phyloP scores from a whole-genome alignment of 768 basidiomycete genomes.

The Hypholoma fasciculare region DNA sequence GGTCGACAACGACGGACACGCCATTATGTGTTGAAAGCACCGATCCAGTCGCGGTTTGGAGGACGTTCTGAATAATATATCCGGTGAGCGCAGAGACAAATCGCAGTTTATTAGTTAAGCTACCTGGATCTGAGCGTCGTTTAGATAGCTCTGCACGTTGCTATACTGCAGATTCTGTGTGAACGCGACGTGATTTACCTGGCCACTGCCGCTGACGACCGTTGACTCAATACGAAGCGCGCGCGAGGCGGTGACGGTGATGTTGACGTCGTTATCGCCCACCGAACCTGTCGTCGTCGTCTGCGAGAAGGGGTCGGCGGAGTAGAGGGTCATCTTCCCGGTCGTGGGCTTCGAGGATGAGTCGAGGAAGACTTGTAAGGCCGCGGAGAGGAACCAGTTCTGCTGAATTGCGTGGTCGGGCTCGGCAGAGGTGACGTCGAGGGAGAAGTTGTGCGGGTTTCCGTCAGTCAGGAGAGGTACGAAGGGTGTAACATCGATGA shows the following conservation, averaged over 20 bases:
- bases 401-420: constrained; percentile 60
- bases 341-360: constrained; percentile 62
- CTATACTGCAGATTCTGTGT: constrained; percentile 60
- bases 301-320: constrained; percentile 56
- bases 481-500: constrained; percentile 78
- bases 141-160: constrained; percentile 62
- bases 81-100: background rate
- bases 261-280: constrained; percentile 49
- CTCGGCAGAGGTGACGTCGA: constrained; percentile 76
- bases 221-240: constrained; percentile 60
- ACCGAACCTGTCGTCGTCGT: constrained; percentile 47
- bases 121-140: constrained; percentile 45
- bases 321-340: constrained; percentile 62
- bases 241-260: constrained; percentile 63
- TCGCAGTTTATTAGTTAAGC: background rate
- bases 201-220: constrained; percentile 63
- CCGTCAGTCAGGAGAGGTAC: constrained; percentile 69
- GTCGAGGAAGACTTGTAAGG: constrained; percentile 69
- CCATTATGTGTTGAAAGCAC: constrained; percentile 42
- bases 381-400: constrained; percentile 80
- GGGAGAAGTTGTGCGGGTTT: constrained; percentile 64
- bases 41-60: constrained; percentile 39
- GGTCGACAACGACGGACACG: constrained; percentile 36
- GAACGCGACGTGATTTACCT: constrained; percentile 53
- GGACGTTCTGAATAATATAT: constrained; percentile 31